These are phyloP conservation scores for Hypsizygus marmoreus DNA, from an alignment of 768 basidiomycete species.

Conservation along the genomic window DNA sequence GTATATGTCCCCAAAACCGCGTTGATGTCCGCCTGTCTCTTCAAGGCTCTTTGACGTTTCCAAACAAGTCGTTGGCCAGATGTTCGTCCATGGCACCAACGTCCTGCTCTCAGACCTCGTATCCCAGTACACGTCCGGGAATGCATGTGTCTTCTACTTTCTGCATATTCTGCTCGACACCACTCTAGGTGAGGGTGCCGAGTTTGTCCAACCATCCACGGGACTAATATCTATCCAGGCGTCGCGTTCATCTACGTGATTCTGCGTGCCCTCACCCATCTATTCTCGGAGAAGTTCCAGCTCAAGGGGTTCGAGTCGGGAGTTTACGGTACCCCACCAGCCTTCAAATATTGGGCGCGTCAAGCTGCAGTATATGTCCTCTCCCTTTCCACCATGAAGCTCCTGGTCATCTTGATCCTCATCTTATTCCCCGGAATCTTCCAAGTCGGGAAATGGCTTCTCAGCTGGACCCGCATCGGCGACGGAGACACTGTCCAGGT, in stretches of 20 bases:
- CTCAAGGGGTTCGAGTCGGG: slow-evolving; percentile 85
- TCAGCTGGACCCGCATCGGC: slow-evolving; percentile 74
- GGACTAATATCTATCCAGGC: slow-evolving; percentile 44
- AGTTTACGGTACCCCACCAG: slow-evolving; percentile 86
- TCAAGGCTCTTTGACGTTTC: slow-evolving; percentile 88
- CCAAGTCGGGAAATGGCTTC: slow-evolving; percentile 79
- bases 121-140: slow-evolving; percentile 67
- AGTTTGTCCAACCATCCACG: neutral
- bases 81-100: slow-evolving; percentile 80
- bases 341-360: slow-evolving; percentile 67
- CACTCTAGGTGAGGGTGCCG: slow-evolving; percentile 69
- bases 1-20: neutral
- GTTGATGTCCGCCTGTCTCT: slow-evolving; percentile 14
- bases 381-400: slow-evolving; percentile 84
- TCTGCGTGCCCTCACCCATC: slow-evolving; percentile 61
- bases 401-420: slow-evolving; percentile 81
- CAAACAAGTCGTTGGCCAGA: slow-evolving; percentile 87
- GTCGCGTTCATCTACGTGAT: slow-evolving; percentile 80
- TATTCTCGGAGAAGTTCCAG: slow-evolving; percentile 63
- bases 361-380: slow-evolving; percentile 84
- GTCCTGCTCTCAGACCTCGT: slow-evolving; percentile 78
- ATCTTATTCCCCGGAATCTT: slow-evolving; percentile 71
- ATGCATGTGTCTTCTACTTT: slow-evolving; percentile 92
- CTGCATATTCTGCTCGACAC: slow-evolving; percentile 92
- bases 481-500: slow-evolving; percentile 69